phyloP scores from a whole-genome alignment of 2,329 filamentous ascomycete species.

The Herpotrichia juniperi region DNA sequence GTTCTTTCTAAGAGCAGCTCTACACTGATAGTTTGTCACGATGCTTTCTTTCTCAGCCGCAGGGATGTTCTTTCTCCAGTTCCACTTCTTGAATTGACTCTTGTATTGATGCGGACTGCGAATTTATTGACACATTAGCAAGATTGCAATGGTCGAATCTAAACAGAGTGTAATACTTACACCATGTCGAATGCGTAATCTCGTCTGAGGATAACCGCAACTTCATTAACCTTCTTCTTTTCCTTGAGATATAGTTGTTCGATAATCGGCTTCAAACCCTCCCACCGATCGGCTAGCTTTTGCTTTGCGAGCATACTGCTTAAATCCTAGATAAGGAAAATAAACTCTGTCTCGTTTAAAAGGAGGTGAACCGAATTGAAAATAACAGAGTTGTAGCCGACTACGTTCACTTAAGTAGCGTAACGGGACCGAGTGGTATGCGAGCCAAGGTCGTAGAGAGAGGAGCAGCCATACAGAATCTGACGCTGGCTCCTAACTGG shows the following conservation, averaged over 20 bases:
- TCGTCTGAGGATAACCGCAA: constrained; percentile 12
- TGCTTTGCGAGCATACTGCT: no score
- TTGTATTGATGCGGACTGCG: constrained; percentile 42
- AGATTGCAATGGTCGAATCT: background rate
- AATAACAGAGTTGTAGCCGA: no score
- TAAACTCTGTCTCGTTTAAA: no score
- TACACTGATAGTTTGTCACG: constrained; percentile 16
- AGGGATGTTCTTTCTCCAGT: constrained; percentile 31
- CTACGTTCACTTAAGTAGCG: no score
- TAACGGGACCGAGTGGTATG: no score
- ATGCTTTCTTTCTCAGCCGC: constrained; percentile 25
- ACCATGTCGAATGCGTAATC: constrained; percentile 17
- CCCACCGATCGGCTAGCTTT: constrained; percentile 24
- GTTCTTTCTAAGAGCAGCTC: constrained; percentile 27
- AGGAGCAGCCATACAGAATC: background rate
- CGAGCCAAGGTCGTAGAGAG: background rate
- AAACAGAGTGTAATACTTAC: constrained; percentile 15
- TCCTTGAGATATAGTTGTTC: constrained; percentile 17
- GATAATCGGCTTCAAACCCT: constrained; percentile 16
- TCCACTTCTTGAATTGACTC: constrained; percentile 41
- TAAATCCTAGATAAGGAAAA: no score
- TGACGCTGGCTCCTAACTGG: background rate
- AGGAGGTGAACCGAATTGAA: no score
- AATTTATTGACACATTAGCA: background rate
- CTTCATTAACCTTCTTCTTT: constrained; percentile 14